Evolutionary conservation across 345 rosid genomes (phyloP).

Genomic region (Mangifera indica): DNA sequence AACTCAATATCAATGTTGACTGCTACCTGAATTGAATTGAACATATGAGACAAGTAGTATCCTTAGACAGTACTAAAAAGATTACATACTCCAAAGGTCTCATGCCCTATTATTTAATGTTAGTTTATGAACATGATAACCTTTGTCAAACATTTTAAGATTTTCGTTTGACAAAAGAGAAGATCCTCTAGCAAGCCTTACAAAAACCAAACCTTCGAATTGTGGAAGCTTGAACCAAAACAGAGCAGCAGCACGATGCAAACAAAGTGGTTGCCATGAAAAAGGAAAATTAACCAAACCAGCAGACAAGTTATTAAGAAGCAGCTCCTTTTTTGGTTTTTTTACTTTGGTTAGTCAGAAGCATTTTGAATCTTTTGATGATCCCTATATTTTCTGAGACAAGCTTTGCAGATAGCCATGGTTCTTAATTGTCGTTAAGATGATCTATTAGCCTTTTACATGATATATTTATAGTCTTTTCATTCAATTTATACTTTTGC

Average conservation of each 20-base stretch:
- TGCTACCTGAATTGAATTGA: conserved; percentile 47
- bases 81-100: conserved; percentile 3
- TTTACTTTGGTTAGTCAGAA: too few species aligned
- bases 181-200: not conserved
- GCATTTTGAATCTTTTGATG: too few species aligned
- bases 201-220: not conserved
- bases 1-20: conserved; percentile 64
- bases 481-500: not conserved
- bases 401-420: not conserved
- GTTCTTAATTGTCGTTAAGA: not conserved
- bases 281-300: not conserved
- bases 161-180: not conserved
- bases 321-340: too few species aligned
- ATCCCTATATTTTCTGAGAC: too few species aligned
- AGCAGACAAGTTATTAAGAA: too few species aligned
- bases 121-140: not conserved
- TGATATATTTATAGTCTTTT: not conserved
- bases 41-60: conserved; percentile 15
- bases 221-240: not conserved
- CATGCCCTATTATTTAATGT: not conserved
- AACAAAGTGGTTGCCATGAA: not conserved
- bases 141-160: not conserved
- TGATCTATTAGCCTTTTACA: not conserved
- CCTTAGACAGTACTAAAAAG: conserved; percentile 9
- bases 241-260: not conserved